These are phyloP conservation scores for Tolypocladium nubicola DNA, from an alignment of 2,329 filamentous ascomycete genomes.

Conservation along the genomic window DNA sequence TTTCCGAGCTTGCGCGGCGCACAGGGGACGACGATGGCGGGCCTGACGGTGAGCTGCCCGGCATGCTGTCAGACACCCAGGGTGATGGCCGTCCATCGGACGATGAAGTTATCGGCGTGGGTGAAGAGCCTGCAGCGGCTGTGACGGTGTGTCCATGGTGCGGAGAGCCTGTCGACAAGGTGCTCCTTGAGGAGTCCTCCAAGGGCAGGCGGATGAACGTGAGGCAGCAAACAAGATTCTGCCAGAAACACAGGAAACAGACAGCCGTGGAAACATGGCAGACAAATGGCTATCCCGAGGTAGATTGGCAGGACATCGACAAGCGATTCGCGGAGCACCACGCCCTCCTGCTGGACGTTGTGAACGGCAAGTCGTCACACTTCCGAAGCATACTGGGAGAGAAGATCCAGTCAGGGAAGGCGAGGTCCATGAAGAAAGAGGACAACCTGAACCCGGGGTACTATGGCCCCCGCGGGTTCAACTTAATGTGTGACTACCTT, in stretches of 20 bases:
- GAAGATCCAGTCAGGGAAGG: conserved; percentile 45
- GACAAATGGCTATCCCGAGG: conserved; percentile 53
- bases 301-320: conserved; percentile 57
- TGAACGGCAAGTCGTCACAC: conserved; percentile 49
- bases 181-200: conserved; percentile 42
- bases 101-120: conserved; percentile 1
- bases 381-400: conserved; percentile 48
- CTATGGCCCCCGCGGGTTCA: conserved; percentile 67
- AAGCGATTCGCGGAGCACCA: conserved; percentile 47
- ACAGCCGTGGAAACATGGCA: conserved; percentile 38
- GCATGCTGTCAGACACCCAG: conserved; percentile 2
- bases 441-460: conserved; percentile 63
- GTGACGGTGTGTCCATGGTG: conserved; percentile 55
- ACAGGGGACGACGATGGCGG: not conserved
- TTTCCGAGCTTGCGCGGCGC: conserved; percentile 5
- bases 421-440: conserved; percentile 48
- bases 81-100: not conserved
- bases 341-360: conserved; percentile 42
- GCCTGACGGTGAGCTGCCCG: not conserved
- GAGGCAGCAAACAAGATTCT: conserved; percentile 51
- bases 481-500: conserved; percentile 60
- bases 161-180: conserved; percentile 43
- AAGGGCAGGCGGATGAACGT: conserved; percentile 39
- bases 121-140: not conserved
- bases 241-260: conserved; percentile 47